Base-by-base conservation (phyloP, 225 moss, liverwort and hornwort species). In the Antitrichia curtipendula region DNA sequence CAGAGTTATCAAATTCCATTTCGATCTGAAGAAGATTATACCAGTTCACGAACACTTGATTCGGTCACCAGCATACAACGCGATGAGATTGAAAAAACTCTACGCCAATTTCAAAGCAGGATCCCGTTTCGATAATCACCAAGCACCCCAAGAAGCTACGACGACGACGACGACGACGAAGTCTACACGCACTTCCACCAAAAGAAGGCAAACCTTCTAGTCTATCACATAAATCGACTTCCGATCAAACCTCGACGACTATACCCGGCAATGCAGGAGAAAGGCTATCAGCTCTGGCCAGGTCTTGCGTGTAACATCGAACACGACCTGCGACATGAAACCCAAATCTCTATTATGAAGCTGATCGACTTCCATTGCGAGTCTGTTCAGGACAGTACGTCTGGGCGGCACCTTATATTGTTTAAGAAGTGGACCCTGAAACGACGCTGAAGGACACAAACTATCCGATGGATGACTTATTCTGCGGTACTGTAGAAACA, bases 1-100 rank as follows among this genome's bases (percentile, higher is more conserved):
- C 12, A 32, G 92, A 53, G 87, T 93, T 38, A 41, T 93, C 18
- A 93, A 90, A 56, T 92, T 86, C 76, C 93, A 93, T 52, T 90
- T 83, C 13, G 87, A 90, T 12, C 12, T 84, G 72, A 87, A 89
- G 71, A 93, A 89, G 29, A 65, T 89, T 3, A 78, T 91, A 16
- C 85, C 70, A 2, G 13, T 87, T 82, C 89, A 72, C 6, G 62
- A 87, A 7, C 85, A 87, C 61, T 82, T 89, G 17, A 64, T 77
- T 23, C 78, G 65, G 21, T 91, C 91, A 2, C 81, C 87, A 2
- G 52, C 49, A 15, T 89, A 87, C 43, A 87, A 91, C 38, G 85
- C 89, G 0, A 89, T 84, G 82, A 82, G 50, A 52, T 24, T 91
- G 59, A 89, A 87, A 78, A 72, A 91, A 73, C 70, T 91, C 14